These are phyloP conservation scores for Saraca asoca DNA, from an alignment of 331 rosid species.

Conservation along the genomic window DNA sequence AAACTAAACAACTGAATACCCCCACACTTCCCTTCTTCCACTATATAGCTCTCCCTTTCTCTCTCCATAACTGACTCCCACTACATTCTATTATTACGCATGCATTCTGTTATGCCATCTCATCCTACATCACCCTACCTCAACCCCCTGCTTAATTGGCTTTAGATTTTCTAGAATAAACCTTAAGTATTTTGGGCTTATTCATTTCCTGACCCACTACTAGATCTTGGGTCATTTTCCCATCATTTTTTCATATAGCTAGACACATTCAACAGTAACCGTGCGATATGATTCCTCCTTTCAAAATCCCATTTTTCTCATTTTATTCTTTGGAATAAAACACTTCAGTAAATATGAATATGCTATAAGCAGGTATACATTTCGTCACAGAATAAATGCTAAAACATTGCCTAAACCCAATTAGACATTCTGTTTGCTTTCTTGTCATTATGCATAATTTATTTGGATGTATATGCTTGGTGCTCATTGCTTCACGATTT, in stretches of 20 bases:
- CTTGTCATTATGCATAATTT: background rate
- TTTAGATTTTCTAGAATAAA: too few relatives aligned
- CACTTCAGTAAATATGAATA: conserved; percentile 8
- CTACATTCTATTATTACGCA: too few relatives aligned
- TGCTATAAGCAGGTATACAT: conserved; percentile 10
- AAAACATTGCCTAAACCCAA: background rate
- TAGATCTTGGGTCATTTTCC: too few relatives aligned
- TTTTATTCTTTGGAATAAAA: conserved; percentile 16
- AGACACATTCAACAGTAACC: conserved; percentile 2
- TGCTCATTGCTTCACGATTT: conserved; percentile 17
- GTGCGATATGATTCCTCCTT: background rate
- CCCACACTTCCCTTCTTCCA: too few relatives aligned
- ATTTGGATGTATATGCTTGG: background rate
- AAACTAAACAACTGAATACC: too few relatives aligned
- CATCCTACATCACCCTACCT: too few relatives aligned
- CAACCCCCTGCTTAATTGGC: too few relatives aligned
- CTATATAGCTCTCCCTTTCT: too few relatives aligned
- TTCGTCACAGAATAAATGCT: background rate
- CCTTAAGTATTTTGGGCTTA: too few relatives aligned
- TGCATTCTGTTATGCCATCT: too few relatives aligned
- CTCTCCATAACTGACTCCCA: too few relatives aligned
- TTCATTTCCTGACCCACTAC: too few relatives aligned
- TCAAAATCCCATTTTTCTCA: background rate
- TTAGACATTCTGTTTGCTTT: conserved; percentile 6
- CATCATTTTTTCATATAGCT: conserved; percentile 1